A percentile compares a stretch with the other conserved stretches of the same genome.
Conservation (phyloP, 2,329 filamentous ascomycete genomes). For the Lachnellula occidentalis region DNA sequence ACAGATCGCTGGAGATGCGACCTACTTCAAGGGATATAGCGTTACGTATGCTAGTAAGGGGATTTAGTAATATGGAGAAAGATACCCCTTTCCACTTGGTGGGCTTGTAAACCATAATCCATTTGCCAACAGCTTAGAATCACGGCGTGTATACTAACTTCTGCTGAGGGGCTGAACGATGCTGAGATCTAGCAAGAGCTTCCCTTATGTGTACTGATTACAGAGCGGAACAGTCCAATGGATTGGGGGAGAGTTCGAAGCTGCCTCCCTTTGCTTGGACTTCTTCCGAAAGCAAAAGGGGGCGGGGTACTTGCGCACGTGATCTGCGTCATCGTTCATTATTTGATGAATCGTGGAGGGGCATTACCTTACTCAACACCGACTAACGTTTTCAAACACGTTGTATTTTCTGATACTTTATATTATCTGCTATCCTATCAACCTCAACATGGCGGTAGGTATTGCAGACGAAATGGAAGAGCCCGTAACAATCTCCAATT, state of each 20-base stretch:
- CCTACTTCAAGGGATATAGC: constrained; percentile 17
- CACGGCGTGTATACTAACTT: no score
- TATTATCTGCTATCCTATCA: background rate
- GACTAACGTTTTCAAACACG: no score
- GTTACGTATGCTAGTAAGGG: constrained; percentile 19
- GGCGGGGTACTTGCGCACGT: background rate
- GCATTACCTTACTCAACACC: no score
- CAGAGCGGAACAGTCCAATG: no score
- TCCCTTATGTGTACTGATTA: no score
- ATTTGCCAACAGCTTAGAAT: background rate
- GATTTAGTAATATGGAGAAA: background rate
- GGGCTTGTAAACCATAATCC: background rate
- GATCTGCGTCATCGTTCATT: background rate
- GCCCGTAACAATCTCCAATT: constrained; percentile 30
- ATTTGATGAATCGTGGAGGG: background rate
- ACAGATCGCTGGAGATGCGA: constrained; percentile 8
- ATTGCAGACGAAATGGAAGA: constrained; percentile 20
- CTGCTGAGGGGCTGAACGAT: no score
- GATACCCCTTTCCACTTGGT: no score
- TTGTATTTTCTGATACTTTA: background rate
- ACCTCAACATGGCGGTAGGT: background rate
- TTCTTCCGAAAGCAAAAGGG: background rate
- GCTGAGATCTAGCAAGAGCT: no score
- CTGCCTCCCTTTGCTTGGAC: no score
- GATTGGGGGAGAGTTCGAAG: no score